Conservation (phyloP, 2,329 filamentous ascomycete species). For the Cephalotrichum gorgonifer region DNA sequence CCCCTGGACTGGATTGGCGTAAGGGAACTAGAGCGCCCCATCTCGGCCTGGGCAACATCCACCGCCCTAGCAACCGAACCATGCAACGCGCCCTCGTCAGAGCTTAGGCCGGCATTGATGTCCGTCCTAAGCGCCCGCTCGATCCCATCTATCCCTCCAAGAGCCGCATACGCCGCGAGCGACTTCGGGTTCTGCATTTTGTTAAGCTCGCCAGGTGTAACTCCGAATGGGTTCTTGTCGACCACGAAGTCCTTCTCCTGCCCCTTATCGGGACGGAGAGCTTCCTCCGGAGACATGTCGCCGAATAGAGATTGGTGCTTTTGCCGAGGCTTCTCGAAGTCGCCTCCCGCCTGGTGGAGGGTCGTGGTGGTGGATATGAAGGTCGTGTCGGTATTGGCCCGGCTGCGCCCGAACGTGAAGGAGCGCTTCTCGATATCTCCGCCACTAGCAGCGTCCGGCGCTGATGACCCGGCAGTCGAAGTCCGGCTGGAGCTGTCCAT, state of each 20-base stretch:
- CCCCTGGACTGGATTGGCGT: neutral
- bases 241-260: conserved; percentile 7
- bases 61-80: neutral
- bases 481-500: neutral
- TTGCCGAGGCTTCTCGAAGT: neutral
- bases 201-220: neutral
- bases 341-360: neutral
- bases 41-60: neutral
- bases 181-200: neutral
- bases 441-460: neutral
- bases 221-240: conserved; percentile 33
- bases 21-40: neutral
- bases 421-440: neutral
- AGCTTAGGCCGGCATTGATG: conserved; percentile 32
- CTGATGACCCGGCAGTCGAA: neutral
- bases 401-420: neutral
- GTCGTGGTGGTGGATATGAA: neutral
- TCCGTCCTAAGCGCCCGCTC: conserved; percentile 39
- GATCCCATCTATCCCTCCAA: conserved; percentile 42
- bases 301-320: neutral
- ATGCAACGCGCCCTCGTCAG: conserved; percentile 28
- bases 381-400: conserved; percentile 3
- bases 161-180: conserved; percentile 23
- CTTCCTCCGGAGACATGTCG: neutral
- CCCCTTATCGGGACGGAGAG: conserved; percentile 3